Evolutionary conservation across 1,284 basidiomycete species (phyloP), one percentile per base, ranked within the genome.

Genomic region (Pyrrhoderma noxium): DNA sequence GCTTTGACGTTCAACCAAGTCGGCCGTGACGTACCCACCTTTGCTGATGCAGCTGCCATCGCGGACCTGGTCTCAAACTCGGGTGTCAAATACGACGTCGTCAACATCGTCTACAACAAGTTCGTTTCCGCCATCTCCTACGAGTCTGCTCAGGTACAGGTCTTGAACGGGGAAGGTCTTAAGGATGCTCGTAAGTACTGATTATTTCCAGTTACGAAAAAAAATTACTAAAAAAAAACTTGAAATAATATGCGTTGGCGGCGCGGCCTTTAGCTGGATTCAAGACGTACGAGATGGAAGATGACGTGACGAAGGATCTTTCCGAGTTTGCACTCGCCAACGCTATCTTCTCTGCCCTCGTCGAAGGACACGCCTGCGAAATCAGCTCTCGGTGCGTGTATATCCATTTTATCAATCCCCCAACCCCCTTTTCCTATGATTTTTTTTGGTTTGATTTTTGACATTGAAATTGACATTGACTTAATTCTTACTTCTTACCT

Each of bases 321-420:
- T 83, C 91, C 57, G 93, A 98, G 70, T 99, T 99, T 70, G 82
- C 93, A 5, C 78, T 99, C 55, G 93, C 96, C 66, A 98, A 99
- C 71, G 93, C 93, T 61, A 83, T 99, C 75, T 99, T 85, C 69
- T 85, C 93, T 59, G 86, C 93, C 51, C 86, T 99, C 49, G 89
- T 91, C 45, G 96, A 99, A 72, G 89, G 85, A 56, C 94, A 98
- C 69, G 95, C 96, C 55, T 92, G 93, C 62, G 95, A 99, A 72
- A 89, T 88, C 67, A 88, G 85, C 64, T 82, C 87, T 65, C 85
- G 87, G 86, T 88, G 68, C 23, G 75, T 64, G 5, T n/a, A 21
- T 19, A 16, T 34, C 35, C 38, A n/a, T 18, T 16, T 16, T 11
- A 37, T 11, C 16, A 16, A 16, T 37, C 35, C 35, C 11, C 35